phyloP scores from a whole-genome alignment of 768 basidiomycete species.

The Rhodosporidiobolus odoratus region DNA sequence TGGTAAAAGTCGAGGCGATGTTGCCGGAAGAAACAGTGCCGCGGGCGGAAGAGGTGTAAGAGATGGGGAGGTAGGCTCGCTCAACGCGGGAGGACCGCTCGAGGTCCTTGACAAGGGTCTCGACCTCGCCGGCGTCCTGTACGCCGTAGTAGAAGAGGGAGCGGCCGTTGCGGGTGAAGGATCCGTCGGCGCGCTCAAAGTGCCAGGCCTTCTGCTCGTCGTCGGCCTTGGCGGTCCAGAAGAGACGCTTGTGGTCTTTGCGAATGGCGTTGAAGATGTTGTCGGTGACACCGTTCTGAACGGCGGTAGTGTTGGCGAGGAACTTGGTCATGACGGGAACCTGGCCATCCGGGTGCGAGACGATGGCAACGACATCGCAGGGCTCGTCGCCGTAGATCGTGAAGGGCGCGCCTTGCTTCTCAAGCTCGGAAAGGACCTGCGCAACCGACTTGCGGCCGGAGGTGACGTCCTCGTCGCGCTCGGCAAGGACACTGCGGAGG shows the following conservation, averaged over 20 bases:
- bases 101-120: conserved; percentile 64
- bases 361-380: conserved; percentile 87
- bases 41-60: conserved; percentile 35
- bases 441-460: conserved; percentile 78
- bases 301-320: conserved; percentile 75
- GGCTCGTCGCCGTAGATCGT: conserved; percentile 99
- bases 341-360: conserved; percentile 84
- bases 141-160: conserved; percentile 98
- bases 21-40: conserved; percentile 26
- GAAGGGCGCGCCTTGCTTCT: conserved; percentile 63
- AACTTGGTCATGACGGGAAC: conserved; percentile 88
- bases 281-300: conserved; percentile 90
- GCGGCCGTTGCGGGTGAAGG: conserved; percentile 88
- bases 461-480: conserved; percentile 88
- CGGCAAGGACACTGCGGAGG: conserved; percentile 87
- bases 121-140: conserved; percentile 83
- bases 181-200: conserved; percentile 95
- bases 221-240: conserved; percentile 96
- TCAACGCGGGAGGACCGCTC: conserved; percentile 71
- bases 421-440: conserved; percentile 73
- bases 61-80: conserved; percentile 79
- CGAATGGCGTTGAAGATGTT: conserved; percentile 96
- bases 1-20: conserved; percentile 43
- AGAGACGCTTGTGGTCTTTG: conserved; percentile 85
- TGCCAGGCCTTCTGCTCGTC: conserved; percentile 98